Conservation (phyloP, 2,329 filamentous ascomycete species). For the Paraphaeosphaeria sporulosa region DNA sequence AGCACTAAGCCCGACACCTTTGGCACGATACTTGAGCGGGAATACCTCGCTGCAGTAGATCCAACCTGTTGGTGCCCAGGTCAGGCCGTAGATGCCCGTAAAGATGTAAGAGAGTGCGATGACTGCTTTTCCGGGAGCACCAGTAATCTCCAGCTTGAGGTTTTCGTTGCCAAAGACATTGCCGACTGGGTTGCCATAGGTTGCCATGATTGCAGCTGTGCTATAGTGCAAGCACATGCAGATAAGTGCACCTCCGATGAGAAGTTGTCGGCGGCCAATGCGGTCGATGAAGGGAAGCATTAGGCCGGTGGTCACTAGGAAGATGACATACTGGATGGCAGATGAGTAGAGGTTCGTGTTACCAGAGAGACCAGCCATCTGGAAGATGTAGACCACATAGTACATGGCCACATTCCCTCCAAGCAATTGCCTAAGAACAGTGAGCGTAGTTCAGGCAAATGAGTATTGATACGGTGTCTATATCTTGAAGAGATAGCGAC, state of each 20-base stretch:
- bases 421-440: slow-evolving; percentile 13
- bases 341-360: slow-evolving; percentile 57
- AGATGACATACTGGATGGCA: slow-evolving; percentile 52
- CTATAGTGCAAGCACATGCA: slow-evolving; percentile 54
- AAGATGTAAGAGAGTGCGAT: slow-evolving; percentile 72
- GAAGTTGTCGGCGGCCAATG: slow-evolving; percentile 49
- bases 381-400: slow-evolving; percentile 68
- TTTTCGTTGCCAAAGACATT: slow-evolving; percentile 59
- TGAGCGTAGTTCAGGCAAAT: not conserved
- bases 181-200: slow-evolving; percentile 15
- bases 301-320: slow-evolving; percentile 51
- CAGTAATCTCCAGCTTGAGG: slow-evolving; percentile 61
- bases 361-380: slow-evolving; percentile 64
- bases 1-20: slow-evolving; percentile 65
- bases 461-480: too few species aligned
- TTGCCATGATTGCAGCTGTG: slow-evolving; percentile 5
- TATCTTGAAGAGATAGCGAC: not conserved
- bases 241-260: slow-evolving; percentile 53
- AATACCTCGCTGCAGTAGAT: slow-evolving; percentile 72
- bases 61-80: slow-evolving; percentile 69
- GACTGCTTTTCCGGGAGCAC: slow-evolving; percentile 65
- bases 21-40: slow-evolving; percentile 67
- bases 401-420: slow-evolving; percentile 50
- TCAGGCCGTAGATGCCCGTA: slow-evolving; percentile 70
- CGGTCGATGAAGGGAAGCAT: slow-evolving; percentile 55